Conservation (phyloP, 169 alveolate species). For the Cryptosporidium bovis region DNA sequence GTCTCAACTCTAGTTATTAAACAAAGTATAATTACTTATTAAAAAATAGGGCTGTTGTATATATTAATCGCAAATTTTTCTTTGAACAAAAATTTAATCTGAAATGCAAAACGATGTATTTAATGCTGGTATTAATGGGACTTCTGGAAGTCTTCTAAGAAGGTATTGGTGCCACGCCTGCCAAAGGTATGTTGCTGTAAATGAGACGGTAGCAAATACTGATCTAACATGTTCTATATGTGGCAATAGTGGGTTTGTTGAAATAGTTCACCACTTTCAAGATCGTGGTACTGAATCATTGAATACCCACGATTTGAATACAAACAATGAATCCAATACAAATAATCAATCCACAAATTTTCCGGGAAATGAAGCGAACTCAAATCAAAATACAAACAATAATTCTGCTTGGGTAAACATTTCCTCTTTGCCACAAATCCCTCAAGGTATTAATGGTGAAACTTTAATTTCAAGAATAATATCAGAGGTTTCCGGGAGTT, state of each 20-base stretch:
- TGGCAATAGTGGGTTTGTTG: slow-evolving; percentile 60
- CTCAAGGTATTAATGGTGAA: slow-evolving; percentile 1
- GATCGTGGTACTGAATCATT: not conserved
- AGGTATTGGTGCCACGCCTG: slow-evolving; percentile 69
- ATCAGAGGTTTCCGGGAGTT: slow-evolving; percentile 42
- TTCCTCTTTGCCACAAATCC: slow-evolving; percentile 28
- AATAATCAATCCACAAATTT: not conserved
- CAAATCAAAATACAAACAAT: not conserved
- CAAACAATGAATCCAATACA: not conserved
- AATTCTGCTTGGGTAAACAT: slow-evolving; percentile 42
- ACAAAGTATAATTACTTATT: too few relatives aligned
- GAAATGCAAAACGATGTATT: slow-evolving; percentile 12
- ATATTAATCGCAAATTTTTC: too few relatives aligned
- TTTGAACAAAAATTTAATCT: not conserved
- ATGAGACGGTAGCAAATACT: slow-evolving; percentile 16
- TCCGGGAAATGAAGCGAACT: not conserved
- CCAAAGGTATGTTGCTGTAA: slow-evolving; percentile 16
- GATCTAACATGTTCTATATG: slow-evolving; percentile 57
- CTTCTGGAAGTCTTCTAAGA: not conserved
- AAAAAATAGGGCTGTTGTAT: too few relatives aligned
- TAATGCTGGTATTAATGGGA: not conserved
- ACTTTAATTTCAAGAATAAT: slow-evolving; percentile 31
- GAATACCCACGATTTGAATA: not conserved
- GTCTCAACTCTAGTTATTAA: too few relatives aligned
- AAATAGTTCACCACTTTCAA: slow-evolving; percentile 7